phyloP scores from a whole-genome alignment of 768 basidiomycete genomes.

The Coprinopsis sp. region DNA sequence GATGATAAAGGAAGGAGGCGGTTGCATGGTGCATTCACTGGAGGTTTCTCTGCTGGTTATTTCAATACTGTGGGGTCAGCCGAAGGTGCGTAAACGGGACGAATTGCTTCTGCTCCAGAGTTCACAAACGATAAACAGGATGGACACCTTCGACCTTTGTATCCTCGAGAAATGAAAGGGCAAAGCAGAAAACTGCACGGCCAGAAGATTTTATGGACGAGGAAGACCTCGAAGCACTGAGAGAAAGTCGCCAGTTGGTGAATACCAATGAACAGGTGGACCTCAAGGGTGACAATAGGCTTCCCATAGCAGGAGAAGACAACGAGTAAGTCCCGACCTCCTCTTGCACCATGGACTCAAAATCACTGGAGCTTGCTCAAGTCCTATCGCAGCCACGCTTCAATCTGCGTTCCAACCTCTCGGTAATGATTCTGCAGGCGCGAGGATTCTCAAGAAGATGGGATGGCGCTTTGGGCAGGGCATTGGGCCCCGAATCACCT shows the following conservation, averaged over 20 bases:
- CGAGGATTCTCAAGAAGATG: conserved; percentile 88
- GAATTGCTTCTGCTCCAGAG: neutral
- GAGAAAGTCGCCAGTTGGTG: conserved; percentile 67
- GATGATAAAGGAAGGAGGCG: conserved; percentile 91
- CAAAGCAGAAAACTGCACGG: conserved; percentile 52
- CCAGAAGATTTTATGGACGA: conserved; percentile 99
- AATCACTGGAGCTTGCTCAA: conserved; percentile 10
- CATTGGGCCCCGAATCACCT: conserved; percentile 83
- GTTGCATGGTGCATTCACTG: conserved; percentile 98
- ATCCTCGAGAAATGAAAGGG: conserved; percentile 78
- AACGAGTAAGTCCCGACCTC: conserved; percentile 44
- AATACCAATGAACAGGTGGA: conserved; percentile 81
- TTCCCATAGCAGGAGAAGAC: conserved; percentile 27
- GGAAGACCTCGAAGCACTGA: conserved; percentile 84
- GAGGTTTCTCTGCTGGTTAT: conserved; percentile 96
- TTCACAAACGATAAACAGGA: conserved; percentile 46
- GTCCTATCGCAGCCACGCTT: conserved; percentile 31
- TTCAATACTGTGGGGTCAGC: conserved; percentile 95
- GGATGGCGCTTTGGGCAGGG: conserved; percentile 94
- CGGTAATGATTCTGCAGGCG: conserved; percentile 76
- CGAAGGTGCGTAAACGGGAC: conserved; percentile 61
- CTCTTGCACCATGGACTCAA: conserved; percentile 5
- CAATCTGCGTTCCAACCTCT: conserved; percentile 66
- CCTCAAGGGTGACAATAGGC: conserved; percentile 44
- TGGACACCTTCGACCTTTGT: conserved; percentile 93